Evolutionary conservation across 345 rosid genomes (phyloP).

Genomic region (Brassica incana): DNA sequence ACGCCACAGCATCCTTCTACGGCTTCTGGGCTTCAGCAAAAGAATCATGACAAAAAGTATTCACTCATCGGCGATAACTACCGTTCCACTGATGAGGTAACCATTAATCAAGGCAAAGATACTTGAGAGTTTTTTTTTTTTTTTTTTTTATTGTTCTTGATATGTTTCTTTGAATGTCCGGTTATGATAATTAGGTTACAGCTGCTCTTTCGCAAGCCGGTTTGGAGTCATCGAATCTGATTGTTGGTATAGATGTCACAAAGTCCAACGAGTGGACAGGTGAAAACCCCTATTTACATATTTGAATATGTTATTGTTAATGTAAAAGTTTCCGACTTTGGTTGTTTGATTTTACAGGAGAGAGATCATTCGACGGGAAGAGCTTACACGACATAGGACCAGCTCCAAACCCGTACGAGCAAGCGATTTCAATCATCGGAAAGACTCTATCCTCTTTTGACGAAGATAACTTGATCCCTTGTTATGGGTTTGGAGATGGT

Average conservation of each 20-base stretch:
- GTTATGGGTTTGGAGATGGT: constrained; percentile 80
- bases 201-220: constrained; percentile 78
- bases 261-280: constrained; percentile 98
- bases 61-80: constrained; percentile 80
- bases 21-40: constrained; percentile 26
- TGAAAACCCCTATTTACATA: constrained; percentile 8
- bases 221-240: constrained; percentile 85
- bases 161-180: not conserved
- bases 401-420: constrained; percentile 70
- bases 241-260: constrained; percentile 88
- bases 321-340: not conserved
- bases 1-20: constrained; percentile 47
- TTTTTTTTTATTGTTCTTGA: not conserved
- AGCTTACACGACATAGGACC: constrained; percentile 69
- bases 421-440: constrained; percentile 79
- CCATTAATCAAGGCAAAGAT: not conserved
- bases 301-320: not conserved
- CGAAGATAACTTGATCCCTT: constrained; percentile 82
- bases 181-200: constrained; percentile 56
- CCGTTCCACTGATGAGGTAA: constrained; percentile 73
- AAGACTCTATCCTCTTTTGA: constrained; percentile 73
- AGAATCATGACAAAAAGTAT: constrained; percentile 55
- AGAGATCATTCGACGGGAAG: constrained; percentile 61
- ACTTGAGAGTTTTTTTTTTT: not conserved
- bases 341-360: constrained; percentile 38